Percentiles rank a stretch among this genome's conserved stretches.
These are phyloP conservation scores for Carex parvula DNA, from an alignment of 176 grass and related monocot genomes.

Conservation along the genomic window DNA sequence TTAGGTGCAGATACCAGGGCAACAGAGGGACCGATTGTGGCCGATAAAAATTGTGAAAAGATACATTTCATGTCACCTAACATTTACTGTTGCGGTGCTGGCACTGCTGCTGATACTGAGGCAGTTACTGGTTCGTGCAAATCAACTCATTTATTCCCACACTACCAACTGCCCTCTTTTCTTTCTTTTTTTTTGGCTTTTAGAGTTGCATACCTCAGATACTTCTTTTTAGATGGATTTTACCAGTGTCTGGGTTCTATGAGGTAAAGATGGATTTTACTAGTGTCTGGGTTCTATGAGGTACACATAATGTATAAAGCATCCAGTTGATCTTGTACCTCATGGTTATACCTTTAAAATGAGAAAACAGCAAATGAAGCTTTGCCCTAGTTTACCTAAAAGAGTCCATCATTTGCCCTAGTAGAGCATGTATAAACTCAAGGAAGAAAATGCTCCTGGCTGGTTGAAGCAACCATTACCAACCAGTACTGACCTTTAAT, in stretches of 20 bases:
- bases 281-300: background rate
- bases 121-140: conserved; percentile 57
- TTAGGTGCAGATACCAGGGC: conserved; percentile 92
- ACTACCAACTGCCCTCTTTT: background rate
- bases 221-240: background rate
- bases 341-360: background rate
- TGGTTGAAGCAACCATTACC: background rate
- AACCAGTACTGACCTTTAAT: background rate
- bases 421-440: background rate
- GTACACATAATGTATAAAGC: too few relatives aligned
- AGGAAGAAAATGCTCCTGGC: background rate
- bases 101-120: conserved; percentile 85
- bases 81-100: conserved; percentile 90
- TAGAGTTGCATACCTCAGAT: background rate
- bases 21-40: conserved; percentile 93
- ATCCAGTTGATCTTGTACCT: background rate
- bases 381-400: background rate
- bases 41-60: conserved; percentile 95
- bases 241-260: background rate
- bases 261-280: background rate
- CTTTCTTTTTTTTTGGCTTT: background rate
- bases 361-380: background rate
- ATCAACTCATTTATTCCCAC: background rate
- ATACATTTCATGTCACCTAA: conserved; percentile 93
- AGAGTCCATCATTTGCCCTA: background rate